Base-by-base conservation (phyloP, 305 asterid genomes). In the Coffea humblotiana region DNA sequence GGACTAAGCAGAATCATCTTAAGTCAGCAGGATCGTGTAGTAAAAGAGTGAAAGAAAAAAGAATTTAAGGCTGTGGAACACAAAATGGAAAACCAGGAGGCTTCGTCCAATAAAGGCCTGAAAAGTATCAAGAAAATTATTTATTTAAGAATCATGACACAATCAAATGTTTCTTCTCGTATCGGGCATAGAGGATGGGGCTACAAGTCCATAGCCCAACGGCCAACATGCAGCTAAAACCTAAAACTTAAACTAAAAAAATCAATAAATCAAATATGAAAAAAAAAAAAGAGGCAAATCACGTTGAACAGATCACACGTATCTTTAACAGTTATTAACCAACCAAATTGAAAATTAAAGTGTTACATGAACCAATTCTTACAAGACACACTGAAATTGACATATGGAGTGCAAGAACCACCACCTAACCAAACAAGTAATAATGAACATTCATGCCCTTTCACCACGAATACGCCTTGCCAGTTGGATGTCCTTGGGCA, bases 391-490 rank as follows among this genome's bases (percentile, higher is more conserved):
- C 65, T 48, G 32, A 77, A 77, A 48, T 77, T 77, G 74, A 82
- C 37, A 43, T 63, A 64, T 37, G 68, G 6, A 47, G 68, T 40
- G 74, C 61, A 77, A 56, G 63, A 72, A 69, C 60, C 60, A 74
- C 63, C 61, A 67, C 69, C 76, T 56, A 73, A 71, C 72, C 54
- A 61, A n/a, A 71, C 79, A 65, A 52, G 74, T 51, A 63, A 74
- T 40, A 18, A 67, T 52, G 63, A 67, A 72, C 48, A 52, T 21
- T 64, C 77, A 72, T 32, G 82, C 74, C 80, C 75, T 81, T 76
- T 81, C 77, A 51, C 80, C 67, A 70, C 75, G 78, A 37, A 69
- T 81, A 68, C 70, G 8, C 78, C 77, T 78, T 29, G 79, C 77
- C 48, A 76, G 78, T 48, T 70, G 78, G 63, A 76, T 74, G 58